These are phyloP conservation scores for Annulohypoxylon bovei DNA, from an alignment of 495 filamentous ascomycete genomes.

Conservation along the genomic window DNA sequence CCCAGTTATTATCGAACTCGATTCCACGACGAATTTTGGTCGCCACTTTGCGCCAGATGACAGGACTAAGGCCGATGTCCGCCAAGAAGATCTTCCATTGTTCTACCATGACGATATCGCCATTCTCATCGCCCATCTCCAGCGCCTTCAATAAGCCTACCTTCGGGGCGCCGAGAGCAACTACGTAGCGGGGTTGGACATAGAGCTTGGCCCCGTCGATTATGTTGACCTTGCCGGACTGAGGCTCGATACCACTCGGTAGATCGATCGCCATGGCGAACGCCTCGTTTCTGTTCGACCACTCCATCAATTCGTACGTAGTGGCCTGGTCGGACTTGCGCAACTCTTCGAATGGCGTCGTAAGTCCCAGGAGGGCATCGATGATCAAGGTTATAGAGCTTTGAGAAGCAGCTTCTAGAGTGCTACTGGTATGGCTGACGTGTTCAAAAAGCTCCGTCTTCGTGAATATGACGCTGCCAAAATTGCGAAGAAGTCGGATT, in stretches of 20 bases:
- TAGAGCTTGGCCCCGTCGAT: conserved; percentile 76
- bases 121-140: conserved; percentile 64
- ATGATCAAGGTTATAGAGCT: conserved; percentile 78
- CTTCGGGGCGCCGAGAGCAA: conserved; percentile 86
- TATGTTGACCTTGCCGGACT: conserved; percentile 67
- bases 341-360: conserved; percentile 84
- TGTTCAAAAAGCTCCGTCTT: conserved; percentile 65
- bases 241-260: conserved; percentile 85
- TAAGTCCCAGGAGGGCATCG: conserved; percentile 86
- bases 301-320: conserved; percentile 83
- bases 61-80: conserved; percentile 84
- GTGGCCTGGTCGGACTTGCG: conserved; percentile 81
- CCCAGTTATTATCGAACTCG: conserved; percentile 87
- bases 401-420: conserved; percentile 45
- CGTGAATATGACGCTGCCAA: conserved; percentile 74
- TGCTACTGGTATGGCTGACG: conserved; percentile 45
- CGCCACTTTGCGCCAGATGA: conserved; percentile 87
- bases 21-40: conserved; percentile 80
- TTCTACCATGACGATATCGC: conserved; percentile 51
- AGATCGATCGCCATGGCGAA: conserved; percentile 84
- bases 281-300: conserved; percentile 84
- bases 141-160: conserved; percentile 79
- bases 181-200: conserved; percentile 77
- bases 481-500: conserved; percentile 77
- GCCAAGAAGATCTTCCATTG: conserved; percentile 82